A percentile compares a stretch with the other conserved stretches of the same genome.
Conservation (phyloP, 768 basidiomycete genomes). For the Boletus rex-veris region DNA sequence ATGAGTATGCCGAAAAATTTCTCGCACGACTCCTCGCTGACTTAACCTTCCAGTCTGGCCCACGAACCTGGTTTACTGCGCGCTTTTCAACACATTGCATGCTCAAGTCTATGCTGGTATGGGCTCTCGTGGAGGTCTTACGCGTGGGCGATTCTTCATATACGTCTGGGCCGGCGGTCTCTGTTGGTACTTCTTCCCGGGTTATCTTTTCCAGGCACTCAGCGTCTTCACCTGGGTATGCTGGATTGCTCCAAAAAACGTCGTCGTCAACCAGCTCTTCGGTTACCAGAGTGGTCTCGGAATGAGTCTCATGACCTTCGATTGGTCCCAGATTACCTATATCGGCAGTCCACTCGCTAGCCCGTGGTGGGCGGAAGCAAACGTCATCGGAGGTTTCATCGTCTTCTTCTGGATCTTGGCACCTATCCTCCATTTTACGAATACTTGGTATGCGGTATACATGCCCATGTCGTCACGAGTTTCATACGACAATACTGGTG, state of each 20-base stretch:
- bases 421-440: conserved; percentile 32
- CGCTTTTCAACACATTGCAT: conserved; percentile 74
- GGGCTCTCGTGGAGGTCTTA: conserved; percentile 43
- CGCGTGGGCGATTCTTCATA: conserved; percentile 51
- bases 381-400: conserved; percentile 37
- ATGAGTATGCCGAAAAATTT: conserved; percentile 45
- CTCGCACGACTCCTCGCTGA: background rate
- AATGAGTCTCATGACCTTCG: conserved; percentile 77
- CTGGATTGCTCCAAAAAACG: conserved; percentile 71
- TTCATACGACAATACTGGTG: conserved; percentile 44
- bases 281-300: conserved; percentile 55
- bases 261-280: conserved; percentile 72
- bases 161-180: conserved; percentile 41
- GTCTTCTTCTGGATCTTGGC: conserved; percentile 33
- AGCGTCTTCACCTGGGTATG: conserved; percentile 58
- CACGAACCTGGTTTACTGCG: conserved; percentile 63
- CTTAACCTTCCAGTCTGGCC: conserved; percentile 62
- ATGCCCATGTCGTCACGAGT: conserved; percentile 39
- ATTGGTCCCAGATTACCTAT: conserved; percentile 76
- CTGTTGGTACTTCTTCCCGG: conserved; percentile 61
- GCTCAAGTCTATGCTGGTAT: conserved; percentile 48
- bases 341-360: conserved; percentile 36
- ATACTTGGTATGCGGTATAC: conserved; percentile 38
- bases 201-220: conserved; percentile 69
- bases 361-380: conserved; percentile 40